phyloP scores from a whole-genome alignment of 176 grass and related monocot genomes.

The Cenchrus fungigraminus region DNA sequence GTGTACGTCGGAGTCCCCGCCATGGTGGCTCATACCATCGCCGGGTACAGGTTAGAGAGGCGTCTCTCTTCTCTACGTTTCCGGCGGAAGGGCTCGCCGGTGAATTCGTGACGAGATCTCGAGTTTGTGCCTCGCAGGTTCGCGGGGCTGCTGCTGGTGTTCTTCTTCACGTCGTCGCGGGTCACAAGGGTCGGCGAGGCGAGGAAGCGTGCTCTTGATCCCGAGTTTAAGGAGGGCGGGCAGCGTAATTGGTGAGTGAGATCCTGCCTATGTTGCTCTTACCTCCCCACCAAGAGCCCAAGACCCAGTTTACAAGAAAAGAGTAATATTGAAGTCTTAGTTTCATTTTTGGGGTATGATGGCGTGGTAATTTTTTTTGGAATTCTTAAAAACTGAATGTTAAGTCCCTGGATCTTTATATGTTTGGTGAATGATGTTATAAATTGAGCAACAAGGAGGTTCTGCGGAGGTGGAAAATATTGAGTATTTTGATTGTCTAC shows the following conservation, averaged over 20 bases:
- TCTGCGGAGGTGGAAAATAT: background rate
- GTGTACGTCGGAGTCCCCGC: constrained; percentile 76
- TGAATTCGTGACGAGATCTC: constrained; percentile 33
- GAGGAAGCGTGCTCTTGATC: constrained; percentile 78
- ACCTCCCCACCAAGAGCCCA: background rate
- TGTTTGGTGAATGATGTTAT: background rate
- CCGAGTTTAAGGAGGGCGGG: constrained; percentile 88
- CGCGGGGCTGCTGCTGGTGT: constrained; percentile 76
- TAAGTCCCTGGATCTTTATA: background rate
- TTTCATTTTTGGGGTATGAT: background rate
- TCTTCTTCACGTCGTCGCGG: constrained; percentile 94
- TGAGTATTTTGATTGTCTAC: background rate
- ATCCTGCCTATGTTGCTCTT: constrained; percentile 14
- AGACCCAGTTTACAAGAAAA: background rate
- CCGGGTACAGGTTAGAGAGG: constrained; percentile 71
- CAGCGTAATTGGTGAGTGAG: constrained; percentile 78
- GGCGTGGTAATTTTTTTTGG: background rate
- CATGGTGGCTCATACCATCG: constrained; percentile 84
- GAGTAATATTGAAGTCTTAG: background rate
- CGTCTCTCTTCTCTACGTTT: background rate
- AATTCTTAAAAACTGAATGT: background rate
- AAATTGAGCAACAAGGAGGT: background rate
- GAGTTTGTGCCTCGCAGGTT: constrained; percentile 56
- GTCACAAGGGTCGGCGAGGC: constrained; percentile 83
- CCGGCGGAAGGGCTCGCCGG: background rate